phyloP scores from a whole-genome alignment of 1,284 basidiomycete genomes.

The Cutaneotrichosporon cavernicola region DNA sequence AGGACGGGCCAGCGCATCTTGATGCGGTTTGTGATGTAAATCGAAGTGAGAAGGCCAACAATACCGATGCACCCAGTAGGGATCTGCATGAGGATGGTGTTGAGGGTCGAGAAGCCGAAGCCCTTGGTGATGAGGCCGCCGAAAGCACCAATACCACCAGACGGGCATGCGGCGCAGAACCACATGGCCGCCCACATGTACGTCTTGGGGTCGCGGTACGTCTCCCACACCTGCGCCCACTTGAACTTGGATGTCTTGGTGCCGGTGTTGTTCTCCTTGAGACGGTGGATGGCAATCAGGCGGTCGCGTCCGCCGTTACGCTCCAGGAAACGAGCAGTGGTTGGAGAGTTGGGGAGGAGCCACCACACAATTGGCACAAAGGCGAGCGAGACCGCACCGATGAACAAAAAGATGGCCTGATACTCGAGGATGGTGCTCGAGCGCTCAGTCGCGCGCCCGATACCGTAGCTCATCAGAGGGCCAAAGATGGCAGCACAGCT shows the following conservation, averaged over 20 bases:
- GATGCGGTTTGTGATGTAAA: slow-evolving; percentile 56
- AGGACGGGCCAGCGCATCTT: slow-evolving; percentile 60
- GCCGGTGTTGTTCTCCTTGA: slow-evolving; percentile 52
- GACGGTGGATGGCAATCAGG: slow-evolving; percentile 49
- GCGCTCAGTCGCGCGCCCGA: slow-evolving; percentile 34
- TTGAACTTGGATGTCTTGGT: slow-evolving; percentile 49
- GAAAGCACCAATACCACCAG: slow-evolving; percentile 51
- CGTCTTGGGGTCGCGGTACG: slow-evolving; percentile 48
- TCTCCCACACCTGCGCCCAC: slow-evolving; percentile 51
- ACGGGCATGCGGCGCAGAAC: slow-evolving; percentile 45
- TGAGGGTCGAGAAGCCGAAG: slow-evolving; percentile 51
- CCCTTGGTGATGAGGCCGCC: slow-evolving; percentile 48
- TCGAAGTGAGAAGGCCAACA: slow-evolving; percentile 53
- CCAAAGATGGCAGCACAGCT: slow-evolving; percentile 45
- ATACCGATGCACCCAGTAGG: slow-evolving; percentile 59
- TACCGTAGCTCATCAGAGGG: slow-evolving; percentile 44
- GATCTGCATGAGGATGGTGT: slow-evolving; percentile 50
- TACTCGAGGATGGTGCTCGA: slow-evolving; percentile 31
- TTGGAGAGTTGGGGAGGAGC: slow-evolving; percentile 49
- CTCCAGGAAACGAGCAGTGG: slow-evolving; percentile 47
- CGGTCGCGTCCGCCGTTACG: slow-evolving; percentile 42
- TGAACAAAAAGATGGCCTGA: slow-evolving; percentile 59
- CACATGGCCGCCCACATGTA: slow-evolving; percentile 42
- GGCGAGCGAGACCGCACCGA: slow-evolving; percentile 56
- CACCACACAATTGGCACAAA: slow-evolving; percentile 56